Percentiles rank a stretch among this genome's conserved stretches.
Conservation (phyloP, 257 asterid species). For the Euphrasia confusa region DNA sequence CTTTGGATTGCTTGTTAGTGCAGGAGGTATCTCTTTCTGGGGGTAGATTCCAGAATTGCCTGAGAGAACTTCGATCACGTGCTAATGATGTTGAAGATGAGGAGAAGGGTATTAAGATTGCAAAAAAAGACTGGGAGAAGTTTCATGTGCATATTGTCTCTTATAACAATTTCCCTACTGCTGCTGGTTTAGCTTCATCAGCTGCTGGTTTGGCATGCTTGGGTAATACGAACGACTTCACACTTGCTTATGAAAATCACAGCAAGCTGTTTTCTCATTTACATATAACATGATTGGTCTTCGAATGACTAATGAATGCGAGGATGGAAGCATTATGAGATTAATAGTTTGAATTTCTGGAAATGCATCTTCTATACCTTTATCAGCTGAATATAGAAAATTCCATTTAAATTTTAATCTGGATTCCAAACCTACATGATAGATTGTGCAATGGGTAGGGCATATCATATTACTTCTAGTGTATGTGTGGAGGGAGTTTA, state of each 20-base stretch:
- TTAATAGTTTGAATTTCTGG: constrained; percentile 16
- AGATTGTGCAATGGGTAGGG: background rate
- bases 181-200: constrained; percentile 99
- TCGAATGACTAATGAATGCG: background rate
- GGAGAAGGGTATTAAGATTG: constrained; percentile 75
- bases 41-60: constrained; percentile 77
- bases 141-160: constrained; percentile 84
- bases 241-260: constrained; percentile 12
- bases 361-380: background rate
- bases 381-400: background rate
- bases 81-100: constrained; percentile 89
- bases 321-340: constrained; percentile 15
- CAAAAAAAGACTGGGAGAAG: constrained; percentile 85
- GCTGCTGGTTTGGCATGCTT: constrained; percentile 99
- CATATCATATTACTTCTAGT: too few species aligned
- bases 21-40: constrained; percentile 97
- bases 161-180: constrained; percentile 93
- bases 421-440: background rate
- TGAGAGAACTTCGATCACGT: constrained; percentile 87
- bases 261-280: constrained; percentile 4
- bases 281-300: constrained; percentile 14
- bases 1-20: constrained; percentile 30
- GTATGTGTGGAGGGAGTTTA: too few species aligned
- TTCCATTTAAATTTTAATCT: background rate
- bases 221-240: constrained; percentile 43